These are phyloP conservation scores for Aureobasidium mangrovei DNA, from an alignment of 2,329 filamentous ascomycete genomes.

Conservation along the genomic window DNA sequence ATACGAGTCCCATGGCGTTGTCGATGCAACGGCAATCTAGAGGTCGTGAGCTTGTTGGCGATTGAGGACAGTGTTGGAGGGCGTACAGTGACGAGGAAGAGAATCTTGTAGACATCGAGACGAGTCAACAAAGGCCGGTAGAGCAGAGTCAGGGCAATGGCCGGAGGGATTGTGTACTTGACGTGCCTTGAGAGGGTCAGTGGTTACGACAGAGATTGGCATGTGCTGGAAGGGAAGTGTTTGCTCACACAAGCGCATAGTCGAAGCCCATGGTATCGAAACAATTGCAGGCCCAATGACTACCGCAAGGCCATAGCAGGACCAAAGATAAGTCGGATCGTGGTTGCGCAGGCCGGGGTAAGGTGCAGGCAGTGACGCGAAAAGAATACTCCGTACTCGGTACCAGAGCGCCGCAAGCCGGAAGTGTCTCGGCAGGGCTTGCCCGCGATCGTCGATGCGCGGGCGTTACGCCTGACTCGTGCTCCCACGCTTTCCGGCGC, in stretches of 20 bases:
- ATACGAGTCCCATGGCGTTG: slow-evolving; percentile 70
- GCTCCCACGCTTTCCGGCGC: no score
- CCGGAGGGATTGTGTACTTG: slow-evolving; percentile 59
- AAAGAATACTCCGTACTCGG: background rate
- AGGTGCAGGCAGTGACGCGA: background rate
- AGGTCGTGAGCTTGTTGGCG: background rate
- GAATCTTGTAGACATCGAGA: slow-evolving; percentile 54
- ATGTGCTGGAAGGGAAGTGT: slow-evolving; percentile 4
- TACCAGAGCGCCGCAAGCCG: background rate
- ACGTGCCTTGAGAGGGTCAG: slow-evolving; percentile 43
- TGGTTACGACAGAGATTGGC: slow-evolving; percentile 8
- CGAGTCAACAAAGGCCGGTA: slow-evolving; percentile 54
- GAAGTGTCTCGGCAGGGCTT: background rate
- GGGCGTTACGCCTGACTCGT: background rate
- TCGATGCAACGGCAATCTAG: slow-evolving; percentile 55
- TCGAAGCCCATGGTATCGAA: slow-evolving; percentile 46
- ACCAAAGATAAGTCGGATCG: background rate
- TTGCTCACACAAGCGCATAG: slow-evolving; percentile 53
- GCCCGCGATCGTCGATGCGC: slow-evolving; percentile 1
- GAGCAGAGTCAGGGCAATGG: slow-evolving; percentile 48
- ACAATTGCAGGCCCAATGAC: background rate
- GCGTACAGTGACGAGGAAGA: slow-evolving; percentile 45
- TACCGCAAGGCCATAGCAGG: slow-evolving; percentile 6
- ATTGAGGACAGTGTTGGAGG: background rate
- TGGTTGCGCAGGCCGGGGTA: background rate